Conservation (phyloP, 2,329 filamentous ascomycete species). For the Cladophialophora exuberans region DNA sequence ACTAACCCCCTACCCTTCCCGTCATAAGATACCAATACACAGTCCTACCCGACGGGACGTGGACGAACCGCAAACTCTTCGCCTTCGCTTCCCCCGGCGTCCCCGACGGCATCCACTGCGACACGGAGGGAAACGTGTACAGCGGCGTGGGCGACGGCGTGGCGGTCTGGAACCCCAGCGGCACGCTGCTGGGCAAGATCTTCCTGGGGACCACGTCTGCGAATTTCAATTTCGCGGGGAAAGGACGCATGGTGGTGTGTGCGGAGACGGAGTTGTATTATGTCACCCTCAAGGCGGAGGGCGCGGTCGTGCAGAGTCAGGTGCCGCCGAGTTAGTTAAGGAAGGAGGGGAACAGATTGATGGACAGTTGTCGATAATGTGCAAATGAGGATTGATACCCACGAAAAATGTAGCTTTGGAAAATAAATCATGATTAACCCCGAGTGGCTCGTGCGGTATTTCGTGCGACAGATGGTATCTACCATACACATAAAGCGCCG, state of each 20-base stretch:
- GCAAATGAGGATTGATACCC: too few species aligned
- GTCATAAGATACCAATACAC: slow-evolving; percentile 29
- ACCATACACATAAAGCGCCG: too few species aligned
- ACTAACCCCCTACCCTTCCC: slow-evolving; percentile 7
- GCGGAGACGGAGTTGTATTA: slow-evolving; percentile 29
- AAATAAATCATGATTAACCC: too few species aligned
- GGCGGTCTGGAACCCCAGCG: slow-evolving; percentile 56
- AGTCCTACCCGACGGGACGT: slow-evolving; percentile 25
- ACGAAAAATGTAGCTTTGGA: too few species aligned
- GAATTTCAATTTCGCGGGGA: slow-evolving; percentile 35
- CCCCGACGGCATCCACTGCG: slow-evolving; percentile 54
- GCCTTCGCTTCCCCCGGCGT: slow-evolving; percentile 53
- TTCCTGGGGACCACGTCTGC: slow-evolving; percentile 40
- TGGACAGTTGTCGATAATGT: too few species aligned
- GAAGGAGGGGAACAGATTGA: too few species aligned
- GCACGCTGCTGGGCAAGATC: slow-evolving; percentile 61
- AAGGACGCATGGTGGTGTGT: slow-evolving; percentile 29
- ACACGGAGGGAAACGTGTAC: slow-evolving; percentile 60
- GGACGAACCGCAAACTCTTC: slow-evolving; percentile 55
- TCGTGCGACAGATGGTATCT: too few species aligned
- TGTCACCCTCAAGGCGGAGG: slow-evolving; percentile 26
- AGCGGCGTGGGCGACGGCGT: slow-evolving; percentile 59
- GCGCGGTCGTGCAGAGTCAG: slow-evolving; percentile 22
- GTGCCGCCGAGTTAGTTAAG: too few species aligned
- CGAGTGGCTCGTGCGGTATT: too few species aligned